Evolutionary conservation across 768 basidiomycete genomes (phyloP), one percentile per base, ranked within the genome.

Genomic region (Suillus lakei): DNA sequence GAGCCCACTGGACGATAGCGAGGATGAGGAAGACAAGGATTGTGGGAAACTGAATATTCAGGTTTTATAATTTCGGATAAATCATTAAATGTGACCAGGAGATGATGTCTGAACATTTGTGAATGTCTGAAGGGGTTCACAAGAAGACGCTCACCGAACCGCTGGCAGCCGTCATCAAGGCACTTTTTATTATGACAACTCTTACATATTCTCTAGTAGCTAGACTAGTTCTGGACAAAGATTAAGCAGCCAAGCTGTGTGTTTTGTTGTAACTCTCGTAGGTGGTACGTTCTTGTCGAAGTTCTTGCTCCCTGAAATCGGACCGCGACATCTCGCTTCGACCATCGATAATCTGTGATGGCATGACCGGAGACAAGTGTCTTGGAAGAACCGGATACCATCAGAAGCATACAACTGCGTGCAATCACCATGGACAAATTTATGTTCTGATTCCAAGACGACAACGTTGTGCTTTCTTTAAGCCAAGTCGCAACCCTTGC

Each of bases 61-160:
- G 66, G 78, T 82, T 86, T 83, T 83, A 83, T 85, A 84, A 74
- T 80, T 78, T 77, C 73, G 64, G 66, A 71, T 48, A 50, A 55
- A 61, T 64, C 67, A 66, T 67, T 64, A 64, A 46, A 66, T 71
- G 72, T 68, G 68, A 64, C 60, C 58, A 63, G 61, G 63, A 62
- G 66, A 67, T 9, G 54, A 55, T 66, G 66, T 67, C 38, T 9
- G 59, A 23, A 55, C 28, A 9, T 51, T 51, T 51, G 60, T 64
- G 63, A 54, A 54, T n/a, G 2, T n/a, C 21, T 54, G 21, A 64
- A 67, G 64, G 50, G 66, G 62, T 55, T 50, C 16, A 43, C 59
- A 36, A 55, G 30, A 60, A 55, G 64, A 32, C 56, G 36, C 36
- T 23, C 23, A 26, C 6, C 23, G 3, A 26, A 50, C 13, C 6